These are phyloP conservation scores for Talaromyces marneffei DNA, from an alignment of 2,329 filamentous ascomycete species.

Conservation along the genomic window DNA sequence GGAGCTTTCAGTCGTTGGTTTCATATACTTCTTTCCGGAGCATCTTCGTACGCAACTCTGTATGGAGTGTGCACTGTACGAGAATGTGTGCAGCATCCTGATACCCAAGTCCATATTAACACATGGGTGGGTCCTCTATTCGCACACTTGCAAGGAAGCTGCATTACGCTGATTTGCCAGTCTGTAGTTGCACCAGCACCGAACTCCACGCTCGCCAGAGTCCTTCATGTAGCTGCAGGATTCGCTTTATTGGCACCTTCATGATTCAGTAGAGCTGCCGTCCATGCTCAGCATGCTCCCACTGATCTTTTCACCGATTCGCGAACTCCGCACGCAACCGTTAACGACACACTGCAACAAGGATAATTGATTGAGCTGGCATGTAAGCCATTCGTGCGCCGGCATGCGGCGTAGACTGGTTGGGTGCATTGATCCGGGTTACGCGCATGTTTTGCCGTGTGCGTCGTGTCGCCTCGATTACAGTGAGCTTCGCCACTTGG, in stretches of 20 bases:
- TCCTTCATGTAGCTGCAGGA: not conserved
- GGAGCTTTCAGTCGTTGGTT: not conserved
- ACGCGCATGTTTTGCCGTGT: conserved; percentile 9
- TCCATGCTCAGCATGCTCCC: not conserved
- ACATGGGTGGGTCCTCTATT: too few relatives aligned
- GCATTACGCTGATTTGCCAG: too few relatives aligned
- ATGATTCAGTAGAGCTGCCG: too few relatives aligned
- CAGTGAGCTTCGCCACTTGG: too few relatives aligned
- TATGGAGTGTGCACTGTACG: too few relatives aligned
- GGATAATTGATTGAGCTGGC: too few relatives aligned
- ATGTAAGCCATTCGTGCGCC: too few relatives aligned
- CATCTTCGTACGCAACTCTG: not conserved
- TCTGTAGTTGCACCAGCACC: not conserved
- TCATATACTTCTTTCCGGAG: not conserved
- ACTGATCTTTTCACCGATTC: not conserved
- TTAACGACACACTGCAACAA: not conserved
- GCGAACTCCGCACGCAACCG: not conserved
- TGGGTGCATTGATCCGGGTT: not conserved
- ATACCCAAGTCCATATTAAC: too few relatives aligned
- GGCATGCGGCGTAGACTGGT: too few relatives aligned
- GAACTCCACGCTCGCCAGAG: not conserved
- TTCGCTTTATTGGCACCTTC: not conserved
- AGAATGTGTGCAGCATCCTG: too few relatives aligned
- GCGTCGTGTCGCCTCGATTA: not conserved
- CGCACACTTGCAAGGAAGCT: too few relatives aligned